These are phyloP conservation scores for Fagopyrum esculentum DNA, from an alignment of 148 eudicot genomes.

Conservation along the genomic window DNA sequence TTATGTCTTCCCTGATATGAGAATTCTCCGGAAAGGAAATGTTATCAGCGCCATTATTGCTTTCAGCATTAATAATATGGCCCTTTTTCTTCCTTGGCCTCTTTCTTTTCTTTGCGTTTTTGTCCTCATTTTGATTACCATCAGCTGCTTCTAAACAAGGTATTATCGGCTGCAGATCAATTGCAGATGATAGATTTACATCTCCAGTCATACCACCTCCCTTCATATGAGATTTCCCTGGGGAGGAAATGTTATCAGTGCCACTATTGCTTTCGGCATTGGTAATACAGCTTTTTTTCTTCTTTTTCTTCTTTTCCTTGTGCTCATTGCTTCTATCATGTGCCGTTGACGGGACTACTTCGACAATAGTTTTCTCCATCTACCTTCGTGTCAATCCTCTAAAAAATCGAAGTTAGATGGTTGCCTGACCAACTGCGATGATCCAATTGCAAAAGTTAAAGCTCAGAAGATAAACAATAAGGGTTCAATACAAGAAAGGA, in stretches of 20 bases:
- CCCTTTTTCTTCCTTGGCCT: background rate
- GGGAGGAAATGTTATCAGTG: background rate
- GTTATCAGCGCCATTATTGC: no score
- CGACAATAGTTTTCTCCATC: background rate
- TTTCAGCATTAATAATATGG: no score
- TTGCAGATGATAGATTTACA: no score
- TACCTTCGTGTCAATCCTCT: background rate
- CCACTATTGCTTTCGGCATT: background rate
- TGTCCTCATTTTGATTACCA: background rate
- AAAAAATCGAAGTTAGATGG: background rate
- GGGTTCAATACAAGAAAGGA: background rate
- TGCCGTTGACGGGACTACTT: background rate
- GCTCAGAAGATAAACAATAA: background rate
- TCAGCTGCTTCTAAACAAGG: background rate
- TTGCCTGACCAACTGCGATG: background rate
- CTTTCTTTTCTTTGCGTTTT: background rate
- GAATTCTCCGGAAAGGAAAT: no score
- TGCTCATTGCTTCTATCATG: background rate
- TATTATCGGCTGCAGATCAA: background rate
- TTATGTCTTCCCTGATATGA: no score
- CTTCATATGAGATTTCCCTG: background rate
- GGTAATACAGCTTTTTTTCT: background rate
- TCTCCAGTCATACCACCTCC: background rate
- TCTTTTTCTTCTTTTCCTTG: slow-evolving; percentile 9
- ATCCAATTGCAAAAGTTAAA: background rate